These are phyloP conservation scores for Xylariaceae sp. DNA, from an alignment of 2,329 filamentous ascomycete species.

Conservation along the genomic window DNA sequence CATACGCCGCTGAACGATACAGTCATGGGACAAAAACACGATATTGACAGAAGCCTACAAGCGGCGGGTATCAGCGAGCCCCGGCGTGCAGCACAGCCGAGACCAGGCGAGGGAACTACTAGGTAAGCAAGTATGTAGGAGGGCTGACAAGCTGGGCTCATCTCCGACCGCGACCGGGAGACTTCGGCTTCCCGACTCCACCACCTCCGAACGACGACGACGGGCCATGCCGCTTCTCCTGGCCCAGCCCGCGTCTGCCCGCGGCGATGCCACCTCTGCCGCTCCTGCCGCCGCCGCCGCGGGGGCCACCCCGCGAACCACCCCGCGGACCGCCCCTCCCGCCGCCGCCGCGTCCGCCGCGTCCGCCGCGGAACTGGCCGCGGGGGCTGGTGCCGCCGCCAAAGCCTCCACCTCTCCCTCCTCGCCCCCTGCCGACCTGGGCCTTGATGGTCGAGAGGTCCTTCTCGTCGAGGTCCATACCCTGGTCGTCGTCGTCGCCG, in stretches of 20 bases:
- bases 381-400: conserved; percentile 16
- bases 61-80: too few relatives aligned
- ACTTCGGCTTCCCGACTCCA: conserved; percentile 33
- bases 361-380: conserved; percentile 18
- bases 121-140: too few relatives aligned
- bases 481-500: conserved; percentile 43
- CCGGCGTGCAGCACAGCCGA: too few relatives aligned
- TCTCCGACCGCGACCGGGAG: conserved; percentile 16
- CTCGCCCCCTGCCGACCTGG: conserved; percentile 30
- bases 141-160: not conserved
- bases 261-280: conserved; percentile 31
- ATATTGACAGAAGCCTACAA: too few relatives aligned
- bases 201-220: conserved; percentile 28
- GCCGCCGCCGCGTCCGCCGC: conserved; percentile 10
- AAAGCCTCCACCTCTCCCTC: conserved; percentile 9
- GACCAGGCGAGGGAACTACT: too few relatives aligned
- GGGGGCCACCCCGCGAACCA: conserved; percentile 12
- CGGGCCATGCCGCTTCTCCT: conserved; percentile 38
- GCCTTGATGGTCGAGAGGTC: conserved; percentile 43
- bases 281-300: conserved; percentile 24
- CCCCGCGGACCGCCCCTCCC: conserved; percentile 12
- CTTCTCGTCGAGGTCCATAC: conserved; percentile 46
- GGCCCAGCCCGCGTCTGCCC: conserved; percentile 43
- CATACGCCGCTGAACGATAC: too few relatives aligned
- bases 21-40: too few relatives aligned